Evolutionary conservation across 495 filamentous ascomycete species (phyloP), one percentile per base, ranked within the genome.

Genomic region (Penicillium egyptiacum): DNA sequence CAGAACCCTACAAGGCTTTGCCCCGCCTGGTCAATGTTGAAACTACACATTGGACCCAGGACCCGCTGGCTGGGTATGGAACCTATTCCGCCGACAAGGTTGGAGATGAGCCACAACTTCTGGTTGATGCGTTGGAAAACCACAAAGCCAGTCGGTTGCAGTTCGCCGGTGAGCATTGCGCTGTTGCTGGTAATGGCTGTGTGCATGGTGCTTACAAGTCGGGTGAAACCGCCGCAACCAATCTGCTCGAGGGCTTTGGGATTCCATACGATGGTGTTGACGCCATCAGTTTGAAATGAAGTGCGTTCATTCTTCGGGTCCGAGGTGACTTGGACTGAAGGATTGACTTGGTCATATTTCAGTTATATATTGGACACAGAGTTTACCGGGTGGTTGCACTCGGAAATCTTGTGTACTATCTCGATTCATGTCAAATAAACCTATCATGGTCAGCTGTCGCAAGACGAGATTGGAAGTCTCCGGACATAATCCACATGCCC

Each of bases 21-120:
- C 63, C 63, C 5, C 51, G 54, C n/a, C 51, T 66, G 39, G 17
- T 66, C 25, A 54, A 43, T 59, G 57, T 66, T 58, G 63, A 66
- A 54, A 60, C 60, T 44, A 66, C 63, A 56, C 63, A 63, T 45
- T 66, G 63, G 63, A 66, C 63, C 42, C 63, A 63, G 44, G 63
- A 66, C 51, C 60, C 63, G 33, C 40, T 66, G 47, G 63, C 63
- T 6, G 63, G 63, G 30, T 66, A 60, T 47, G 63, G 63, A 3
- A 58, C 57, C 6, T 66, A 66, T 52, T 66, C 63, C 26, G 60
- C 60, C 22, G 63, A 66, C 30, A 66, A 66, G 44, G 63, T 66
- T 28, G 63, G 63, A 6, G 63, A 66, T 42, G 55, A 66, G 12
- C 60, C 63, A 9, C 50, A 63, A 26, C 23, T 60, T n/a, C 31